Evolutionary conservation across 192 early-diverging fungal genomes (phyloP).

Genomic region (Dissophora ornata): DNA sequence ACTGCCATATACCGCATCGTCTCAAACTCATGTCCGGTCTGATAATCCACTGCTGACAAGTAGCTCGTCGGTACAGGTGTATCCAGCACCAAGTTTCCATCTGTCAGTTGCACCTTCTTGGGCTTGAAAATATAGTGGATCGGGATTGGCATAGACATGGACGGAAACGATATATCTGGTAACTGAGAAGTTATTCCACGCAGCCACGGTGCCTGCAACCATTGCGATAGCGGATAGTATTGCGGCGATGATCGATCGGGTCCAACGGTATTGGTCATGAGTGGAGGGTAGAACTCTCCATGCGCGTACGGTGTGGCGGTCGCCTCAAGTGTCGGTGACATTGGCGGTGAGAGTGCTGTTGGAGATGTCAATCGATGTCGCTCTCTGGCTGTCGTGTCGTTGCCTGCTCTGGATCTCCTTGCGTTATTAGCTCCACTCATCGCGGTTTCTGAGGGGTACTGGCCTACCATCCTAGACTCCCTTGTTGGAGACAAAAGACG

Average conservation of each 20-base stretch:
- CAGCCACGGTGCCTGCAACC: constrained; percentile 51
- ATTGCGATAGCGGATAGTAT: constrained; percentile 47
- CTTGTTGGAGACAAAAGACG: constrained; percentile 9
- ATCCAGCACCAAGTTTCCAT: constrained; percentile 77
- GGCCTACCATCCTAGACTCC: constrained; percentile 6
- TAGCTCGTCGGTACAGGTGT: constrained; percentile 67
- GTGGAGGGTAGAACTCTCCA: constrained; percentile 43
- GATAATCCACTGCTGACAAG: constrained; percentile 61
- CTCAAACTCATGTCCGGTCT: constrained; percentile 70
- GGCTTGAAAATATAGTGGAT: constrained; percentile 47
- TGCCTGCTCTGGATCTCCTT: constrained; percentile 5
- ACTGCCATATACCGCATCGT: constrained; percentile 78
- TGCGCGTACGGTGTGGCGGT: constrained; percentile 46
- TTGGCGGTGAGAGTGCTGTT: constrained; percentile 16
- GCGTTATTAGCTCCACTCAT: neutral
- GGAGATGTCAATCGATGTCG: neutral
- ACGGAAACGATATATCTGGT: constrained; percentile 26
- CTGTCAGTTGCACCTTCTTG: constrained; percentile 68
- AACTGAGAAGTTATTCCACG: constrained; percentile 10
- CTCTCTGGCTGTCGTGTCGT: neutral
- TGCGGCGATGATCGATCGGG: constrained; percentile 13
- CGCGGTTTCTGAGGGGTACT: constrained; percentile 18
- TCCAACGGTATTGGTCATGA: constrained; percentile 12
- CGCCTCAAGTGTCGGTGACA: constrained; percentile 30
- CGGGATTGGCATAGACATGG: constrained; percentile 47